These are phyloP conservation scores for Aspergillus steynii DNA, from an alignment of 495 filamentous ascomycete genomes.

Conservation along the genomic window DNA sequence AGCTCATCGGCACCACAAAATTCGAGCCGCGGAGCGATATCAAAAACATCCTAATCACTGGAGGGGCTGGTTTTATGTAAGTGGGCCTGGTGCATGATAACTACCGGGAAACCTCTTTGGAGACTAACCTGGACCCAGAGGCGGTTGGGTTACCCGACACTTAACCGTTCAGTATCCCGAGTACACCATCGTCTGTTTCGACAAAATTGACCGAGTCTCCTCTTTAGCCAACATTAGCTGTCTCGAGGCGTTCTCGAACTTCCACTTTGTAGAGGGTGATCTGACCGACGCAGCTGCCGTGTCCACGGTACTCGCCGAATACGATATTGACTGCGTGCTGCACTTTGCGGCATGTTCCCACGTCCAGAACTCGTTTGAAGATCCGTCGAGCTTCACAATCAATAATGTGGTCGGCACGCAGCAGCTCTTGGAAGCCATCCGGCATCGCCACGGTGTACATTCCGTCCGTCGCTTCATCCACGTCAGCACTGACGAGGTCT, in stretches of 20 bases:
- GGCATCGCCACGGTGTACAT: conserved; percentile 44
- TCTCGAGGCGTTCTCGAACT: conserved; percentile 63
- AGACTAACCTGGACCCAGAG: conserved; percentile 32
- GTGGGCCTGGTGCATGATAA: no score
- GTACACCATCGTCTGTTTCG: conserved; percentile 74
- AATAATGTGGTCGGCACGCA: conserved; percentile 76
- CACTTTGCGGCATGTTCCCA: conserved; percentile 78
- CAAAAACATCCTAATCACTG: conserved; percentile 12
- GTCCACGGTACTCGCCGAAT: conserved; percentile 55
- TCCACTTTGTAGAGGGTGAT: conserved; percentile 73
- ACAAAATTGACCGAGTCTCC: conserved; percentile 74
- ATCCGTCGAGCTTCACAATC: conserved; percentile 68
- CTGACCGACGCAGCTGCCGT: conserved; percentile 63
- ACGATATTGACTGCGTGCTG: conserved; percentile 71
- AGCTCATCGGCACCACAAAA: neutral
- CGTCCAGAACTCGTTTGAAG: conserved; percentile 71
- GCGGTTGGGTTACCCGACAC: conserved; percentile 73
- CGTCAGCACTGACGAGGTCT: conserved; percentile 76
- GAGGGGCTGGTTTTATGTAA: conserved; percentile 12
- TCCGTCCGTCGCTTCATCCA: conserved; percentile 66
- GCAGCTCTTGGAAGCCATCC: conserved; percentile 66
- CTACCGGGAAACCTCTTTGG: no score
- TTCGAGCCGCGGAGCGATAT: neutral
- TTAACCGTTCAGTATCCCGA: conserved; percentile 61
- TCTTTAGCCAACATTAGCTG: conserved; percentile 68